Evolutionary conservation across 108 stramenopile genomes (phyloP), one percentile per base, ranked within the genome.

Genomic region (Nitzschia inconspicua): DNA sequence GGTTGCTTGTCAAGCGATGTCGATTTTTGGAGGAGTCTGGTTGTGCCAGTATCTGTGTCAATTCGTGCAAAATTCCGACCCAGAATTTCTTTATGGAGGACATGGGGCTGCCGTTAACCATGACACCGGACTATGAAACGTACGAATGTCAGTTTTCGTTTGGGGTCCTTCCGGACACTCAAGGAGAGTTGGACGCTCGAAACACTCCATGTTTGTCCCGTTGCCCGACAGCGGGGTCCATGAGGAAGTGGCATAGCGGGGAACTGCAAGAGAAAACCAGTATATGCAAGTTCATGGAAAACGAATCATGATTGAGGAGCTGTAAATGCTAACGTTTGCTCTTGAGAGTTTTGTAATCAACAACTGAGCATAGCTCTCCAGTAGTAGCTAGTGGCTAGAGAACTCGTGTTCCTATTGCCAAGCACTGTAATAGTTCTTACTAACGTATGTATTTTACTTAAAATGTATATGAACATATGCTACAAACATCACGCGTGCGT

Each of bases 11-110:
- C 10, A 88, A 94, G 54, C 84, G 96, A 37, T 97, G 96, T 77
- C 86, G 96, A 24, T 97, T 91, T 57, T 63, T 97, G 22, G 96
- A 97, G 54, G 88, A 91, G 44, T 74, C 83, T 4, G 85, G 82
- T 13, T 97, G 96, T 66, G 96, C 94, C 1, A 83, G 80, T 5
- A 71, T 95, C 2, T 97, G 96, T 68, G 88, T 97, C 56, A 97
- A 97, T 62, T 63, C 75, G 0, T 97, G 96, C 65, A 97, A 97
- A 72, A 79, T 97, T 47, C 96, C 96, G 0, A 97, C 96, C 20
- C 89, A 97, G 60, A 78, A 82, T 3, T 97, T 97, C 68, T 95
- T 97, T 59, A 49, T 70, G 11, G 68, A 91, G 46, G 83, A 91
- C 60, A 91, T 95, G 93, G 90, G 90, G 0, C 56, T 95, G 46